Percentiles rank a stretch among this genome's conserved stretches.
Evolutionary conservation across 1,284 basidiomycete genomes (phyloP).

Genomic region (Fomitiporia mediterranea): DNA sequence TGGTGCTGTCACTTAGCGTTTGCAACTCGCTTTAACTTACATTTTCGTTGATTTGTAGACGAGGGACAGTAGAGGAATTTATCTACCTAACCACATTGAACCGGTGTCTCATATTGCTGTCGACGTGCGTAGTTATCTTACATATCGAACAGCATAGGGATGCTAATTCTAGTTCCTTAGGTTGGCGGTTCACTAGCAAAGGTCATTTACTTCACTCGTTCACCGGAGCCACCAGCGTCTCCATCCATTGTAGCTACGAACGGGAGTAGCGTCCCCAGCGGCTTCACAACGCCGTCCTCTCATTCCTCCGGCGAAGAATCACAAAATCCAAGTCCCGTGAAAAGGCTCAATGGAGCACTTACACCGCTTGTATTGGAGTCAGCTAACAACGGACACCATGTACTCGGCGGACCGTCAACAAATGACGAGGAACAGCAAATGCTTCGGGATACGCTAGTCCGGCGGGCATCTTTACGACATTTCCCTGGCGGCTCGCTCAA

Average conservation of each 20-base stretch:
- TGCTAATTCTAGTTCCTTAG: constrained; percentile 38
- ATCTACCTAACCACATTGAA: constrained; percentile 93
- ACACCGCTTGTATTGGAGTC: constrained; percentile 74
- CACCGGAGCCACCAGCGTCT: constrained; percentile 70
- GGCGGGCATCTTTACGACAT: constrained; percentile 68
- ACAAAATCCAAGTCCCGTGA: constrained; percentile 27
- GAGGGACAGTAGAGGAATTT: constrained; percentile 89
- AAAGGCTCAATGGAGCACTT: constrained; percentile 62
- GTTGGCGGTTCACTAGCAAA: constrained; percentile 97
- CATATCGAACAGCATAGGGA: constrained; percentile 9
- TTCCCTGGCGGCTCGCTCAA: constrained; percentile 97
- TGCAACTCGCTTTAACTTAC: constrained; percentile 6
- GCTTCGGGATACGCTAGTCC: constrained; percentile 61
- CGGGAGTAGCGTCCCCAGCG: constrained; percentile 45
- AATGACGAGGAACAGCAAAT: constrained; percentile 24
- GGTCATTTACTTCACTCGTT: constrained; percentile 97
- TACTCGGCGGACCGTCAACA: not conserved
- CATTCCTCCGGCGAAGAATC: constrained; percentile 37
- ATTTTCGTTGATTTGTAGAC: constrained; percentile 49
- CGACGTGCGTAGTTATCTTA: constrained; percentile 61
- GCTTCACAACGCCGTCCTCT: constrained; percentile 47
- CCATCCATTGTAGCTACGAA: constrained; percentile 57
- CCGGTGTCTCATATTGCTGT: constrained; percentile 95
- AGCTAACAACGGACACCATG: constrained; percentile 29
- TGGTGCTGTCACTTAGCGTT: constrained; percentile 15